Evolutionary conservation across 1,284 basidiomycete species (phyloP).

Genomic region (Uromyces viciae-fabae): DNA sequence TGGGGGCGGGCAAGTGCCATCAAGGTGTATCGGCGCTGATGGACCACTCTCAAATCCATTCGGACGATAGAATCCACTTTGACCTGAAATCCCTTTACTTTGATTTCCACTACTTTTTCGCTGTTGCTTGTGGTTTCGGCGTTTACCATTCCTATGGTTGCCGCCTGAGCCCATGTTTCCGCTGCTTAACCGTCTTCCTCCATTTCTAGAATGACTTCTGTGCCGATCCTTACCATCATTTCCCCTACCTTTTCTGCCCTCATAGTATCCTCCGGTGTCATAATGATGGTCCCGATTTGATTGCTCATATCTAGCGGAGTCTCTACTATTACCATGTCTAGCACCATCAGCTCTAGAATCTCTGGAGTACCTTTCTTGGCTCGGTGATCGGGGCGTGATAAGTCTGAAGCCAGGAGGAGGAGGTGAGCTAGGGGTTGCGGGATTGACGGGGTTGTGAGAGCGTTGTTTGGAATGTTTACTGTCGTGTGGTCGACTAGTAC

Average conservation of each 20-base stretch:
- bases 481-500: neutral
- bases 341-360: neutral
- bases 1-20: conserved; percentile 17
- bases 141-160: neutral
- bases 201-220: neutral
- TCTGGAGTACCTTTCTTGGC: conserved; percentile 11
- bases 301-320: neutral
- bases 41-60: conserved; percentile 18
- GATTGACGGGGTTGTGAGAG: neutral
- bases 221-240: neutral
- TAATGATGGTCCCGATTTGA: neutral
- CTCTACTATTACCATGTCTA: neutral
- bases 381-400: conserved; percentile 20
- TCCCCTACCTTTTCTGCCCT: neutral
- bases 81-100: neutral
- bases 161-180: neutral
- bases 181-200: neutral
- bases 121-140: neutral
- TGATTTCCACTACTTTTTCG: conserved; percentile 2
- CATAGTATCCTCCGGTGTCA: neutral
- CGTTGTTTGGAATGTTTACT: neutral
- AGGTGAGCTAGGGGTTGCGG: neutral
- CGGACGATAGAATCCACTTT: conserved; percentile 11
- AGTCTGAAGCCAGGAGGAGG: conserved; percentile 31
- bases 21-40: conserved; percentile 25